These are phyloP conservation scores for Lipomyces yamanashiensis DNA, from an alignment of 805 yeast species.

Conservation along the genomic window DNA sequence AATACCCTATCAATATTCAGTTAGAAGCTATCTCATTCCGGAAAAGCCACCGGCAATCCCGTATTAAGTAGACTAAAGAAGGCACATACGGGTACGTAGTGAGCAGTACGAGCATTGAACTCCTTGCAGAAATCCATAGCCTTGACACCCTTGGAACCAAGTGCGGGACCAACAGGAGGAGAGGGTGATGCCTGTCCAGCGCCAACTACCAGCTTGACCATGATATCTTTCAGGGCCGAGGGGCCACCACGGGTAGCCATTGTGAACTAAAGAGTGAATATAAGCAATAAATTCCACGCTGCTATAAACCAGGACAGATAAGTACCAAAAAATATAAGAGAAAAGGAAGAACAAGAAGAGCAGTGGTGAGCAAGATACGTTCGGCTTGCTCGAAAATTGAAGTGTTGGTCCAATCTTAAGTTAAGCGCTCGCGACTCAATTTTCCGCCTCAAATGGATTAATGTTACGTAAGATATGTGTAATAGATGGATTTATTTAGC, in stretches of 20 bases:
- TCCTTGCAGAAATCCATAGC: slow-evolving; percentile 98
- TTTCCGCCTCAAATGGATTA: background rate
- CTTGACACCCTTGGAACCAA: slow-evolving; percentile 97
- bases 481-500: background rate
- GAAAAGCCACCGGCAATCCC: background rate
- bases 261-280: background rate
- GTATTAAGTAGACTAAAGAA: background rate
- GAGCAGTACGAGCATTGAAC: slow-evolving; percentile 95
- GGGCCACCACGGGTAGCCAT: slow-evolving; percentile 19
- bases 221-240: slow-evolving; percentile 54
- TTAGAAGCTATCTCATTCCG: no score
- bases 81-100: slow-evolving; percentile 58
- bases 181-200: slow-evolving; percentile 99
- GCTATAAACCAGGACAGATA: background rate
- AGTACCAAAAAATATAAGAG: background rate
- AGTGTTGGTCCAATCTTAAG: background rate
- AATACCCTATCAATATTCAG: slow-evolving; percentile 52
- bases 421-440: background rate
- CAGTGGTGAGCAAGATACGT: background rate
- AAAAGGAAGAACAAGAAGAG: background rate
- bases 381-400: background rate
- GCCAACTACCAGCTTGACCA: slow-evolving; percentile 89
- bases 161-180: slow-evolving; percentile 98
- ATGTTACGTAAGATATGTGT: background rate
- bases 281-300: background rate